Evolutionary conservation across 2,329 filamentous ascomycete species (phyloP), one percentile per base, ranked within the genome.

Genomic region (Pseudohalonectria lignicola): DNA sequence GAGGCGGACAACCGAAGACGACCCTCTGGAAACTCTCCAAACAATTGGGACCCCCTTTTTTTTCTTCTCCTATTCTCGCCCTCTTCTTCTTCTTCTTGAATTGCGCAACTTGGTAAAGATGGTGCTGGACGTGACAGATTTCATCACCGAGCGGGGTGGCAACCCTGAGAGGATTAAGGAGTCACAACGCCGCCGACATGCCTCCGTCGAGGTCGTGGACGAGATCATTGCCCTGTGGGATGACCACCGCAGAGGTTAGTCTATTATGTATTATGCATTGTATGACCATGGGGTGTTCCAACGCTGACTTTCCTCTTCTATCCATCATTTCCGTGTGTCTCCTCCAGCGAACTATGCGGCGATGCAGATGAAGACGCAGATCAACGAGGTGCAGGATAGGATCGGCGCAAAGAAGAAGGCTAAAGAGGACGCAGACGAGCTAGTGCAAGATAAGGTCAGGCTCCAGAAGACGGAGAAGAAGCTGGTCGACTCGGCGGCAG

Each of bases 341-440:
- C 6, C 29, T 7, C n/a, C 29, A 31, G 28, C 31, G 17, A 23
- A 34, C 31, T 35, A 39, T 18, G 32, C 31, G 13, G 83, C 79
- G 8, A 85, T 79, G 18, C 85, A 93, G 57, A 73, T 92, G 48
- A 82, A 81, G 48, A 78, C 77, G 51, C 77, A 83, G 64, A 87
- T 94, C 61, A 95, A 95, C 63, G 79, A 75, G 16, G 74, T 86
- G 21, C 85, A 94, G 59, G 94, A 94, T 64, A 78, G 87, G 57
- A 94, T 96, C 55, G 86, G 84, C 15, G 67, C 75, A 53, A 93
- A 90, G 71, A 94, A 94, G 68, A 94, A 94, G 79, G 80, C 80
- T 49, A 94, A 95, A 69, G 86, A 94, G 64, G 79, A 90, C 57
- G 86, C 46, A 42, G 47, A 29, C 18, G 37, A 34, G 25, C 19